Evolutionary conservation across 306 rosid species (phyloP), one percentile per base, ranked within the genome.

Genomic region (Gleditsia sinensis): DNA sequence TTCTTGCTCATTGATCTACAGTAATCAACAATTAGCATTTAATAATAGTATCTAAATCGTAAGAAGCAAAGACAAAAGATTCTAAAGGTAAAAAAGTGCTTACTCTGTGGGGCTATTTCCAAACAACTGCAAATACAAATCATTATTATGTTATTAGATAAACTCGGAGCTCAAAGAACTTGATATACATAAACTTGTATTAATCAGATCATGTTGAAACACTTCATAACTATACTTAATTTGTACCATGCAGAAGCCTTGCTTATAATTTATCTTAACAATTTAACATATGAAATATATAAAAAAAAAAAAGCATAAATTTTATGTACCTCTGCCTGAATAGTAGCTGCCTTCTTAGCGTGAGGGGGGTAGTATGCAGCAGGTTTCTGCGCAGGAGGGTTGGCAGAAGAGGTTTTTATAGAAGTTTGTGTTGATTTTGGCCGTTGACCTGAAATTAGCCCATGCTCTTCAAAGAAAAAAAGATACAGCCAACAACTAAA

Each of bases 341-440:
- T 76, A 60, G 74, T 79, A 81, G 94, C 94, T 5, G 97, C 92
- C 75, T 17, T 79, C 84, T 91, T 91, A 46, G 96, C 94, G 76
- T 94, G 92, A 48, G 98, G 98, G 9, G 98, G 98, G 55, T 91
- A 88, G 81, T 94, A 91, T 30, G 98, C 97, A 17, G 94, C 94
- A n/a, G n/a, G n/a, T n/a, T n/a, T n/a, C n/a, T n/a, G n/a, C n/a
- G n/a, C n/a, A n/a, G n/a, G n/a, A n/a, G n/a, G n/a, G n/a, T n/a
- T n/a, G n/a, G n/a, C n/a, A n/a, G n/a, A n/a, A n/a, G 78, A 69
- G 24, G 83, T 49, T 84, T 82, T 90, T 33, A 20, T 37, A 17
- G 91, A 77, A 20, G 81, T 46, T 66, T 85, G 85, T 55, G 83
- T 55, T 70, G 76, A 60, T 82, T 89, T 89, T 46, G 89, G 51